phyloP scores from a whole-genome alignment of 805 yeast genomes.

The Saturnispora diversa region DNA sequence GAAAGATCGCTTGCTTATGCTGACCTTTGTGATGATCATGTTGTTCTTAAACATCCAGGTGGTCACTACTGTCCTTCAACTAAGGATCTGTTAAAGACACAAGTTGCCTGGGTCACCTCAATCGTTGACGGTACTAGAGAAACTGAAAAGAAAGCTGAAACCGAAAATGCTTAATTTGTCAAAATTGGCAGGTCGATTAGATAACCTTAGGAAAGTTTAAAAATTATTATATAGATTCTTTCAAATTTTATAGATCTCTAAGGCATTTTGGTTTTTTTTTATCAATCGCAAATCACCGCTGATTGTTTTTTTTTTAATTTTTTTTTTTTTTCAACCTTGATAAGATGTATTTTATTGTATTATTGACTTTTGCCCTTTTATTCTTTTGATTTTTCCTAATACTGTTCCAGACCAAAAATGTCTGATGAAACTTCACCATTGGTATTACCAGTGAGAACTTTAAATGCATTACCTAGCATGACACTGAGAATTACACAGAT shows the following conservation, averaged over 20 bases:
- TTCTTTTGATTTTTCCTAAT: no score
- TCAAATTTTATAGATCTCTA: no score
- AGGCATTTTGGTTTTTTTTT: no score
- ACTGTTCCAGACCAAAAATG: slow-evolving; percentile 10
- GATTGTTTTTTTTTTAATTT: background rate
- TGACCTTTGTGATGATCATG: slow-evolving; percentile 44
- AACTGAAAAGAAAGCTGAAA: slow-evolving; percentile 11
- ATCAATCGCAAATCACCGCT: background rate
- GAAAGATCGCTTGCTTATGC: slow-evolving; percentile 58
- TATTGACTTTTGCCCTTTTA: no score
- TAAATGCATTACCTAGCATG: slow-evolving; percentile 20
- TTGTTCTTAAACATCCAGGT: slow-evolving; percentile 73
- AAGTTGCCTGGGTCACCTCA: slow-evolving; percentile 30
- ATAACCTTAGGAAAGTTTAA: slow-evolving; percentile 26
- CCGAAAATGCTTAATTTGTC: slow-evolving; percentile 12
- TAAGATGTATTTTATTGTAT: no score
- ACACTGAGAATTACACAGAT: slow-evolving; percentile 43
- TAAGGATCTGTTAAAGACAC: slow-evolving; percentile 34
- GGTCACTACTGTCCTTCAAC: slow-evolving; percentile 96
- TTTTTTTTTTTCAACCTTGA: slow-evolving; percentile 5
- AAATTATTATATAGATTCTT: background rate
- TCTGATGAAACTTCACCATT: slow-evolving; percentile 23
- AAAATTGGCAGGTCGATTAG: slow-evolving; percentile 23
- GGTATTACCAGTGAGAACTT: slow-evolving; percentile 10
- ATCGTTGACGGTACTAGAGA: slow-evolving; percentile 16